Base-by-base conservation (phyloP, 768 basidiomycete species). In the Fomitopsis pulvina region DNA sequence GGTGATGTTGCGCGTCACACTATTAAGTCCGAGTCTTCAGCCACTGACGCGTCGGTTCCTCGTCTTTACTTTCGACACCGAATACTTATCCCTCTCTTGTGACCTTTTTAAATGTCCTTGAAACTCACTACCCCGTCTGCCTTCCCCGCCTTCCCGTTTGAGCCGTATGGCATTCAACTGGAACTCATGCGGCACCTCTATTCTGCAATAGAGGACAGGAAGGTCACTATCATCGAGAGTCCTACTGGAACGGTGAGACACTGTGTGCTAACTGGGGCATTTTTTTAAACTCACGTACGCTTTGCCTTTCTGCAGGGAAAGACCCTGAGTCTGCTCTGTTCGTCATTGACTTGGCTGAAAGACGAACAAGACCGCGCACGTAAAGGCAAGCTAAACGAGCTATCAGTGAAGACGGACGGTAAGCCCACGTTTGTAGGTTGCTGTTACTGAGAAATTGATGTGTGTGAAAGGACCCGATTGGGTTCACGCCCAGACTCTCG, bases 141-240 rank as follows among this genome's bases (percentile, higher is more conserved):
- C 1, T 96, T 96, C 62, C 72, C 83, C 8, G 79, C 80, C 2
- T 97, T 98, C 61, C 63, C 63, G 0, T 64, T 60, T 44, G 38
- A 43, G 20, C 94, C 94, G 0, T 96, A 86, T 60, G 71, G 75
- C 16, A 94, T 95, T 50, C 95, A 98, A 63, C 69, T 76, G 0
- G 79, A 88, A 29, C 79, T 97, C 24, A 96, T 97, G 94, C 80
- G 73, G 16, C 89, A 92, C 55, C 70, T 98, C 1, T 97, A 93
- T 65, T 59, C 74, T 5, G 75, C 85, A 0, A 86, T 96, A 40
- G 91, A 94, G 63, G 56, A 69, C n/a, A 71, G 70, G 40, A 81
- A 81, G 55, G 78, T 96, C 16, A 79, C 91, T 1, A 85, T 97
- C 43, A 76, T 94, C 26, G 91, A 93, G 65, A 89, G 86, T 56